Evolutionary conservation across 805 yeast species (phyloP).

Genomic region (Candida railenensis): DNA sequence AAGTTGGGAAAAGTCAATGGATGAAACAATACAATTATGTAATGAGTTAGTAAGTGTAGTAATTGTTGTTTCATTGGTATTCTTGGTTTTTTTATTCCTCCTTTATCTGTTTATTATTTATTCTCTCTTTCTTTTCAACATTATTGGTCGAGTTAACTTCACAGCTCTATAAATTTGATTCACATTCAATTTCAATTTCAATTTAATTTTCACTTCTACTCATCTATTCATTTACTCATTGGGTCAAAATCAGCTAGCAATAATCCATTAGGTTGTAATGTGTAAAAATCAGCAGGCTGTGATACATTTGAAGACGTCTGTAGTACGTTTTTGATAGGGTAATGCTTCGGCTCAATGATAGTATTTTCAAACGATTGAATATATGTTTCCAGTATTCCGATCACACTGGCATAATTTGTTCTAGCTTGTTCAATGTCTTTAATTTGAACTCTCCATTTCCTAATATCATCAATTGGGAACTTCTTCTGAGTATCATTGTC

Average conservation of each 20-base stretch:
- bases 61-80: no score
- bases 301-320: not conserved
- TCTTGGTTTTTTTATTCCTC: no score
- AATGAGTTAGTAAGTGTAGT: no score
- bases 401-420: constrained; percentile 17
- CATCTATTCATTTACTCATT: not conserved
- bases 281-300: not conserved
- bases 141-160: no score
- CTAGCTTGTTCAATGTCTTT: constrained; percentile 23
- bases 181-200: no score
- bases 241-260: not conserved
- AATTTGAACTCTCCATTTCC: constrained; percentile 27
- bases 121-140: no score
- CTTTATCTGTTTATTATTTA: no score
- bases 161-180: no score
- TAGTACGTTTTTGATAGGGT: constrained; percentile 1
- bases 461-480: constrained; percentile 23
- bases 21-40: no score
- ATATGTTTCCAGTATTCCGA: constrained; percentile 25
- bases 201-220: not conserved
- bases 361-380: constrained; percentile 8
- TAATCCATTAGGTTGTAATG: not conserved
- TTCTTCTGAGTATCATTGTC: constrained; percentile 17
- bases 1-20: no score
- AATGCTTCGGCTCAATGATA: constrained; percentile 2